Conservation (phyloP, 805 yeast species). For the Candida maltosa region DNA sequence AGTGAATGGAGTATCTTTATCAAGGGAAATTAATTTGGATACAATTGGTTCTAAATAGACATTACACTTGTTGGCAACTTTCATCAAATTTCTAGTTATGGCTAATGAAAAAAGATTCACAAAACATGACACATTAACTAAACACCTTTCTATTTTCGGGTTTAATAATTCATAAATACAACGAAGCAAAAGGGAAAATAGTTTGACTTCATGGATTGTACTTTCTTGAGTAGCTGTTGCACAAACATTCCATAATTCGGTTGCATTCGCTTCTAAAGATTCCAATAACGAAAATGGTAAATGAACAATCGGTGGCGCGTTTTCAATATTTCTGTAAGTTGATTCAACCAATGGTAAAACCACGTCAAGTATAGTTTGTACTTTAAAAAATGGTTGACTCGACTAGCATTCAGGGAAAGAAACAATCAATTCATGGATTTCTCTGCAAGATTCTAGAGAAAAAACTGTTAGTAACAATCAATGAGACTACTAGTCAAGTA, state of each 20-base stretch:
- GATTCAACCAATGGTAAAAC: slow-evolving; percentile 6
- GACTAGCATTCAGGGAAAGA: not conserved
- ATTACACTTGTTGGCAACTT: slow-evolving; percentile 5
- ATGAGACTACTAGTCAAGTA: not conserved
- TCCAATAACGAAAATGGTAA: no score
- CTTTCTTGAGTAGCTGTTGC: not conserved
- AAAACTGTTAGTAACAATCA: not conserved
- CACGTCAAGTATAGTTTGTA: slow-evolving; percentile 4
- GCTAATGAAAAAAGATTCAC: not conserved
- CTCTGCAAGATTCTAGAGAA: slow-evolving; percentile 1
- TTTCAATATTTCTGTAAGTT: not conserved
- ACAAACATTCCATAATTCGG: slow-evolving; percentile 4
- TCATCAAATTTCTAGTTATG: not conserved
- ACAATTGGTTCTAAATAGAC: slow-evolving; percentile 1
- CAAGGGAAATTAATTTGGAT: not conserved
- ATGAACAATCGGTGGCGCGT: not conserved
- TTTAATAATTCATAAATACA: slow-evolving; percentile 3
- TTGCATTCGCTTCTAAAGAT: slow-evolving; percentile 1
- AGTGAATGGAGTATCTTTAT: slow-evolving; percentile 1
- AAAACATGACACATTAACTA: slow-evolving; percentile 1
- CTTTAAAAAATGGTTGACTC: not conserved
- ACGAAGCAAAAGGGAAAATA: slow-evolving; percentile 1
- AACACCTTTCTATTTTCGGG: slow-evolving; percentile 1
- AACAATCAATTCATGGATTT: slow-evolving; percentile 1
- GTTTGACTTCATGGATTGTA: slow-evolving; percentile 1